These are phyloP conservation scores for Sugiyamaella pinicola DNA, from an alignment of 1,139 yeast genomes.

Conservation along the genomic window DNA sequence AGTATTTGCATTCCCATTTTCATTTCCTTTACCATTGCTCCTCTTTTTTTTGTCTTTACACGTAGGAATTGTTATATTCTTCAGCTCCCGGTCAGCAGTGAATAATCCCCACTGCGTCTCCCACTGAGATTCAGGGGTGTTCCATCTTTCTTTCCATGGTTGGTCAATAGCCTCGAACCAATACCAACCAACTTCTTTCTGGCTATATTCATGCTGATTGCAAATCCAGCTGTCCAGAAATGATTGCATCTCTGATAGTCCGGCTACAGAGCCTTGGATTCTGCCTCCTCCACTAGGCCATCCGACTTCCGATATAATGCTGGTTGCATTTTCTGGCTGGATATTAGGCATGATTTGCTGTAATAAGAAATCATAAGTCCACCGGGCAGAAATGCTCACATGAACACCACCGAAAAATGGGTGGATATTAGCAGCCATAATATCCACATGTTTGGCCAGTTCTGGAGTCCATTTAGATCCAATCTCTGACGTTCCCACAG, in stretches of 20 bases:
- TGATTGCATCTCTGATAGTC: conserved; percentile 47
- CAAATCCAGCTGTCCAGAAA: conserved; percentile 60
- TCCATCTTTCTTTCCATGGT: conserved; percentile 63
- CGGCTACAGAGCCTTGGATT: conserved; percentile 52
- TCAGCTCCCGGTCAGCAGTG: conserved; percentile 50
- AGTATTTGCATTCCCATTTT: neutral
- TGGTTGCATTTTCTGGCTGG: conserved; percentile 33
- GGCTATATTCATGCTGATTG: conserved; percentile 28
- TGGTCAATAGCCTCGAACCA: conserved; percentile 75
- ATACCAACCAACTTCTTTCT: conserved; percentile 53
- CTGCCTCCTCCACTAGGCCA: conserved; percentile 71
- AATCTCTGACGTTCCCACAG: conserved; percentile 60
- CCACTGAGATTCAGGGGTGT: conserved; percentile 55
- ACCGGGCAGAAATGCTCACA: conserved; percentile 52
- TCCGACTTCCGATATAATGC: conserved; percentile 64
- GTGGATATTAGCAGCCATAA: conserved; percentile 66
- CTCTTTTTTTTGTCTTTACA: conserved; percentile 24
- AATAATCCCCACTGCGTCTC: conserved; percentile 76
- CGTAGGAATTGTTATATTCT: conserved; percentile 39
- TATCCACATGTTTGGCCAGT: conserved; percentile 48
- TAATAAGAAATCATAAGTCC: conserved; percentile 56
- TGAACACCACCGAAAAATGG: conserved; percentile 67
- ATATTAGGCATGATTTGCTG: conserved; percentile 45
- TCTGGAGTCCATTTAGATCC: conserved; percentile 48
- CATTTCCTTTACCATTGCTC: conserved; percentile 3